Base-by-base conservation (phyloP, 2,329 filamentous ascomycete species). In the Beauveria scarabaeidicola region DNA sequence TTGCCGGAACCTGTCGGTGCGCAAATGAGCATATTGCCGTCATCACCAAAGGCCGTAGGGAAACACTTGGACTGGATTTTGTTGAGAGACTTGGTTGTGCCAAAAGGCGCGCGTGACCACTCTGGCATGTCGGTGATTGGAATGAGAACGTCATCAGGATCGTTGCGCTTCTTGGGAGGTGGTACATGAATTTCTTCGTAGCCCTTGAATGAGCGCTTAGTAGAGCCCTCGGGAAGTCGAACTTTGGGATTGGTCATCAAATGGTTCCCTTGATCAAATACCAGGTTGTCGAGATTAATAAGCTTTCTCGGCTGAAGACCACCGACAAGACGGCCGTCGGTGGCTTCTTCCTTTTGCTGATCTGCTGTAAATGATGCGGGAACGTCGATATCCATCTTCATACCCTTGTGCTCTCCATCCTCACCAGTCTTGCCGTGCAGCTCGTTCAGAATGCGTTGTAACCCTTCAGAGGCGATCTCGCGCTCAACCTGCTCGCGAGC, bases 161-260 rank as follows among this genome's bases (percentile, higher is more conserved):
- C 91, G 64, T 82, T 86, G 63, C 89, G 91, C 66, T 90, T 88
- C 76, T 96, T 96, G 1, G 95, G 95, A 5, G 91, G 84, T 8
- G 94, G 94, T 4, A 99, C 92, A 70, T 99, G 94, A 61, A 97
- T 97, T 70, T 99, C 94, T 73, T 99, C 94, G 66, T 97, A 99
- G 38, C 94, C 94, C 74, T 99, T 99, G 77, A 97, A 97, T 0
- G 90, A 91, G 52, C 91, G 85, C 73, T 97, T 97, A 0, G 90
- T 97, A 2, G 94, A 96, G 11, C 94, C 94, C 70, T 96, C 91
- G 0, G 94, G 94, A 21, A 99, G 81, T 63, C 89, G 88, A 51
- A 99, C 94, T 70, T 91, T 97, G 7, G 91, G 89, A 68, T 99
- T 99, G n/a, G 94, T 97, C 93, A 97, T 99, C 47, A 99, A 81